These are phyloP conservation scores for Suillus fuscotomentosus DNA, from an alignment of 768 basidiomycete species.

Conservation along the genomic window DNA sequence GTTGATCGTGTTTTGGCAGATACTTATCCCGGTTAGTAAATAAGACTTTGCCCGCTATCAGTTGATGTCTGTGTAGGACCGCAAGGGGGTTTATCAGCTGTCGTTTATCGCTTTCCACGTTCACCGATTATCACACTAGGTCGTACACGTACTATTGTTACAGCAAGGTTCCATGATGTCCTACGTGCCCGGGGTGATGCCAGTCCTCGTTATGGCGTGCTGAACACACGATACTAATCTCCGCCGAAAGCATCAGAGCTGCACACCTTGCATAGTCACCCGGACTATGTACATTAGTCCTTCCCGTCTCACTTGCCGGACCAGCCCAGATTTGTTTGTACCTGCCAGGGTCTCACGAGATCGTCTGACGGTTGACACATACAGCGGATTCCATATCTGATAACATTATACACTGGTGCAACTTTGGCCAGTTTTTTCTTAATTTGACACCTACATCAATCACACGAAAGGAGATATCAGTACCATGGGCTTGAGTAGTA, in stretches of 20 bases:
- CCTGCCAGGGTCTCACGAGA: background rate
- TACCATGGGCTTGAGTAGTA: too few relatives aligned
- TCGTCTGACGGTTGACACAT: background rate
- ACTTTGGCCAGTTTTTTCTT: too few relatives aligned
- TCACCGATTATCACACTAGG: background rate
- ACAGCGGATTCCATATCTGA: background rate
- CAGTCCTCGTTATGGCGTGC: background rate
- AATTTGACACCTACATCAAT: too few relatives aligned
- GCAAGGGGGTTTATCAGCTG: background rate
- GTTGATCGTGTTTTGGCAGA: conserved; percentile 12
- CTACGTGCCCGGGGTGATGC: background rate
- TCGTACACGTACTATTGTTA: background rate
- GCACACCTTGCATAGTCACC: background rate
- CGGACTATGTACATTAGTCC: background rate
- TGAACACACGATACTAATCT: background rate
- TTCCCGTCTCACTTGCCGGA: background rate
- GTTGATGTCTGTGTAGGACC: background rate
- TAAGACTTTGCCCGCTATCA: background rate
- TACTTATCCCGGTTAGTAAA: background rate
- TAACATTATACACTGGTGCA: background rate
- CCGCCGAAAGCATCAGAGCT: background rate
- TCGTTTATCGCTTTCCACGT: background rate
- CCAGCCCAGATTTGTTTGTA: background rate
- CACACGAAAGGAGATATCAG: too few relatives aligned
- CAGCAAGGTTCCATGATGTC: background rate